Percentiles rank a stretch among this genome's conserved stretches.
phyloP scores from a whole-genome alignment of 306 rosid genomes.

The Luffa acutangula region DNA sequence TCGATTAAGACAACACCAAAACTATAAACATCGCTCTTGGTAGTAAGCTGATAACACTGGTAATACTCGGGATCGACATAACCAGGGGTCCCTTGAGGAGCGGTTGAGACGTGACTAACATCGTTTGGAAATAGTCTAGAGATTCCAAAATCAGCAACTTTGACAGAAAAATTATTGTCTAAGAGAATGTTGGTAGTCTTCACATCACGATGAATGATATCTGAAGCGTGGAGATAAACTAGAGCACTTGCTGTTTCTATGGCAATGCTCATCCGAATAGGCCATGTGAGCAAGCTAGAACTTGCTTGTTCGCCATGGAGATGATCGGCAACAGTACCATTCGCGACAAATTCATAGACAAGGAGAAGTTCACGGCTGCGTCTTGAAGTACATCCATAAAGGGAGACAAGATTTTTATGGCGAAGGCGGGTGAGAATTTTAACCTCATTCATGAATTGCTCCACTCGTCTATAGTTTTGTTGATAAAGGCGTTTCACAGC shows the following conservation, averaged over 20 bases:
- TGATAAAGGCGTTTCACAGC: constrained; percentile 58
- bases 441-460: constrained; percentile 57
- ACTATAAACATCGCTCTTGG: constrained; percentile 71
- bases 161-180: constrained; percentile 32
- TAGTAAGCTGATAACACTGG: constrained; percentile 46
- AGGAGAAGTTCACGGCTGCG: constrained; percentile 51
- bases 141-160: constrained; percentile 80
- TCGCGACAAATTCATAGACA: constrained; percentile 63
- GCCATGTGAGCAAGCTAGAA: constrained; percentile 38
- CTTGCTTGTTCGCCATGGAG: constrained; percentile 42
- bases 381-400: constrained; percentile 64
- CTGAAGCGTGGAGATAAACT: constrained; percentile 68
- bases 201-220: constrained; percentile 61
- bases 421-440: constrained; percentile 46
- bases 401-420: constrained; percentile 55
- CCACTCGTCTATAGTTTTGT: constrained; percentile 38
- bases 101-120: constrained; percentile 59
- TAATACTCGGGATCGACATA: constrained; percentile 68
- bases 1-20: constrained; percentile 67
- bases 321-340: constrained; percentile 71
- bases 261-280: constrained; percentile 51
- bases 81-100: constrained; percentile 79
- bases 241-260: constrained; percentile 55
- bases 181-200: constrained; percentile 68
- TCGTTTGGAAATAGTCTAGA: constrained; percentile 48